A percentile compares a stretch with the other conserved stretches of the same genome.
Evolutionary conservation across 2,329 filamentous ascomycete genomes (phyloP).

Genomic region (Colletotrichum caudatum): DNA sequence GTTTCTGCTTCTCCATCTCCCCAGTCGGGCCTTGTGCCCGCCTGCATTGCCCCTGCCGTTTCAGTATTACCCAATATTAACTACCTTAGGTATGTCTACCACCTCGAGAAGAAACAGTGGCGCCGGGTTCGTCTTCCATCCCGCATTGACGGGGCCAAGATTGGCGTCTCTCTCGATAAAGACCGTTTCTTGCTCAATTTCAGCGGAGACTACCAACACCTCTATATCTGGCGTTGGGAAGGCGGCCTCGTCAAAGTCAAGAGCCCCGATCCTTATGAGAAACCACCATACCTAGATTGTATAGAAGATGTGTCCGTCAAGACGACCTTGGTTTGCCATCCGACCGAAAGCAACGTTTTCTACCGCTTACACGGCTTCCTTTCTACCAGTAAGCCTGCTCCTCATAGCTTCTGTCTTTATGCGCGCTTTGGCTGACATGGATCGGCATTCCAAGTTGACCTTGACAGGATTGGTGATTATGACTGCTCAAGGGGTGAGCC

Average conservation of each 20-base stretch:
- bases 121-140: constrained; percentile 14
- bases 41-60: not conserved
- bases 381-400: not conserved
- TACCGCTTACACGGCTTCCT: not conserved
- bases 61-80: not conserved
- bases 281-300: no score
- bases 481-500: no score
- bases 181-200: constrained; percentile 8
- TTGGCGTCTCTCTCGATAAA: not conserved
- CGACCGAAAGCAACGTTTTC: not conserved
- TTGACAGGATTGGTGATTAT: no score
- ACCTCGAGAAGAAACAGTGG: constrained; percentile 9
- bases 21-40: no score
- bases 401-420: accelerated
- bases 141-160: not conserved
- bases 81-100: constrained; percentile 12
- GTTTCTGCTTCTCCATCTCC: not conserved
- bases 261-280: not conserved
- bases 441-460: no score
- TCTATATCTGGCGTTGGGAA: constrained; percentile 25
- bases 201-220: no score
- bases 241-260: constrained; percentile 12
- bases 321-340: constrained; percentile 15
- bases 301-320: not conserved
- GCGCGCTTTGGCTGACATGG: not conserved